A percentile compares a stretch with the other conserved stretches of the same genome.
These are phyloP conservation scores for Leccinum boreale DNA, from an alignment of 768 basidiomycete genomes.

Conservation along the genomic window DNA sequence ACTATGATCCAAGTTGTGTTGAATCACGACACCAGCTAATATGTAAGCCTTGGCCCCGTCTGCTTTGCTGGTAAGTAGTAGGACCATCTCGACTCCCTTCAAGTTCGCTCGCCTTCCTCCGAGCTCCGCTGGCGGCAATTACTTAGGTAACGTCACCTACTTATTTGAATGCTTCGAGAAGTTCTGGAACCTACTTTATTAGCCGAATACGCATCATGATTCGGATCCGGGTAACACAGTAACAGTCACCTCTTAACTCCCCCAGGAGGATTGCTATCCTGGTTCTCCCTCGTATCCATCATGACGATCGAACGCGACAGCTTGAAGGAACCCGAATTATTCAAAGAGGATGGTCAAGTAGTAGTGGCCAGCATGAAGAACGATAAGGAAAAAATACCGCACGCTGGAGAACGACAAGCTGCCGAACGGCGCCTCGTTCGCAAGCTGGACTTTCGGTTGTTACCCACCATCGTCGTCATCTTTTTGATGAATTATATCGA, in stretches of 20 bases:
- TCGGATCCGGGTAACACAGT: not conserved
- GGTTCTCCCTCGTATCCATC: not conserved
- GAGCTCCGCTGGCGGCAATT: too few relatives aligned
- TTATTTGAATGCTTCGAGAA: not conserved
- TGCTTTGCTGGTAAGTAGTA: too few relatives aligned
- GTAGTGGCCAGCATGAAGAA: not conserved
- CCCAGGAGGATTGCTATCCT: not conserved
- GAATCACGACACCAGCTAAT: too few relatives aligned
- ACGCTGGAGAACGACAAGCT: conserved; percentile 7
- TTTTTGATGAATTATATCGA: conserved; percentile 71
- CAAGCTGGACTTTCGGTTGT: conserved; percentile 52
- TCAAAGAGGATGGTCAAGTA: not conserved
- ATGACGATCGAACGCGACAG: conserved; percentile 15
- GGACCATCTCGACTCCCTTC: too few relatives aligned
- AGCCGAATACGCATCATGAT: not conserved
- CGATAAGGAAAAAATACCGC: not conserved
- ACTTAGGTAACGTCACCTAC: not conserved
- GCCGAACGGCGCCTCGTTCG: conserved; percentile 40
- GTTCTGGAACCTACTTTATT: not conserved
- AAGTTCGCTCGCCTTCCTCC: too few relatives aligned
- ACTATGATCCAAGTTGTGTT: too few relatives aligned
- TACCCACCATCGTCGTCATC: conserved; percentile 60
- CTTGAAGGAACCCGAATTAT: conserved; percentile 11
- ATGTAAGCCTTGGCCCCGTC: too few relatives aligned
- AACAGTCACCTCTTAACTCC: not conserved